Conservation (phyloP, 257 asterid genomes). For the Gentiana macrophylla region DNA sequence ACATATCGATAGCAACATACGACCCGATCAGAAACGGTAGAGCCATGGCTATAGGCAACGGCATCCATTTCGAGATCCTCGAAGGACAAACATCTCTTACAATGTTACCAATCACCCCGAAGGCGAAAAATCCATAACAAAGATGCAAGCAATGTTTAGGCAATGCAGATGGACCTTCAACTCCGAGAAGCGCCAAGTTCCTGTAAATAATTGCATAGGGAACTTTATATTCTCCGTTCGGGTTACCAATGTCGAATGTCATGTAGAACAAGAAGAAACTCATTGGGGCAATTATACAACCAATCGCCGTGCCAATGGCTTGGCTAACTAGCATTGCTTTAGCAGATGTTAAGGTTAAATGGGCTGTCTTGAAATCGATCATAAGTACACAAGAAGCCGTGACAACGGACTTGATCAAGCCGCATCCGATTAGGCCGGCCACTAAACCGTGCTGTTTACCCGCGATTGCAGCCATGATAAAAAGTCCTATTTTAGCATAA, state of each 20-base stretch:
- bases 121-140: conserved; percentile 18
- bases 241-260: conserved; percentile 34
- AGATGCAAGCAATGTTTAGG: conserved; percentile 46
- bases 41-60: conserved; percentile 77
- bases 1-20: conserved; percentile 64
- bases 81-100: conserved; percentile 23
- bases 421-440: conserved; percentile 59
- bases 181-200: conserved; percentile 45
- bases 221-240: conserved; percentile 33
- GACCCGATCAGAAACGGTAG: conserved; percentile 62
- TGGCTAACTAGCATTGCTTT: conserved; percentile 52
- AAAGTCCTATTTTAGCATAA: conserved; percentile 52
- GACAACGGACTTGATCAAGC: conserved; percentile 62
- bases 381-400: conserved; percentile 47
- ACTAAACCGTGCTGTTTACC: conserved; percentile 46
- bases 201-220: conserved; percentile 43
- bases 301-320: conserved; percentile 41
- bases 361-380: conserved; percentile 60
- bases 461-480: conserved; percentile 47
- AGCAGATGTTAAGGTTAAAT: conserved; percentile 47
- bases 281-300: conserved; percentile 34
- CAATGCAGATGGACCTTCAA: conserved; percentile 44
- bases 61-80: conserved; percentile 33
- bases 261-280: conserved; percentile 53
- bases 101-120: conserved; percentile 22